Conservation (phyloP, 352 stramenopile species). For the Globisporangium recalcitrans region DNA sequence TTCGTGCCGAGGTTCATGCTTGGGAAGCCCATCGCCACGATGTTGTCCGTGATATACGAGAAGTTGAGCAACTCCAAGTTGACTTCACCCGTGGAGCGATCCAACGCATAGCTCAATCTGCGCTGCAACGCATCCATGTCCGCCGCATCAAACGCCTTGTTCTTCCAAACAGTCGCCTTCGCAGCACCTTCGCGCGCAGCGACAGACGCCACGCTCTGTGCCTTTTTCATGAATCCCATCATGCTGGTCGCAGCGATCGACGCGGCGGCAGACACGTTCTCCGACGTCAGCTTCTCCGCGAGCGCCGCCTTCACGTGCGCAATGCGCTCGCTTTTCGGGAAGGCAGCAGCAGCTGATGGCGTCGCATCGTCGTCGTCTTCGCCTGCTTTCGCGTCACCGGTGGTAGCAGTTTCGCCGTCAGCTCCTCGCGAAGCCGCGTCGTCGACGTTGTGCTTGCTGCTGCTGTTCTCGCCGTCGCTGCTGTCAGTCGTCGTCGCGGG, state of each 20-base stretch:
- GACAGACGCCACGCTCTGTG: constrained; percentile 62
- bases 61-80: constrained; percentile 89
- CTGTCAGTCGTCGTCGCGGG: background rate
- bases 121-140: constrained; percentile 87
- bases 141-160: constrained; percentile 64
- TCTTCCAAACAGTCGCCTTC: constrained; percentile 70
- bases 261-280: constrained; percentile 57
- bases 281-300: constrained; percentile 62
- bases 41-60: constrained; percentile 84
- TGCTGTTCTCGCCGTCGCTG: constrained; percentile 8
- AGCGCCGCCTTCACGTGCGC: constrained; percentile 53
- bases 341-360: background rate
- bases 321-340: constrained; percentile 29
- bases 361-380: background rate
- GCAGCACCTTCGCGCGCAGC: constrained; percentile 70
- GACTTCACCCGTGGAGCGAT: constrained; percentile 71
- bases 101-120: constrained; percentile 70
- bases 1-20: constrained; percentile 81
- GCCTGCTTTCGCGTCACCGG: background rate
- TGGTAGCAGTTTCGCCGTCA: background rate
- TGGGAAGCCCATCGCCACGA: constrained; percentile 91
- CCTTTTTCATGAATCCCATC: constrained; percentile 83
- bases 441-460: constrained; percentile 1
- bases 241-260: constrained; percentile 65
- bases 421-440: background rate